A percentile compares a stretch with the other conserved stretches of the same genome.
phyloP scores from a whole-genome alignment of 805 yeast genomes.

The Candida argentea region DNA sequence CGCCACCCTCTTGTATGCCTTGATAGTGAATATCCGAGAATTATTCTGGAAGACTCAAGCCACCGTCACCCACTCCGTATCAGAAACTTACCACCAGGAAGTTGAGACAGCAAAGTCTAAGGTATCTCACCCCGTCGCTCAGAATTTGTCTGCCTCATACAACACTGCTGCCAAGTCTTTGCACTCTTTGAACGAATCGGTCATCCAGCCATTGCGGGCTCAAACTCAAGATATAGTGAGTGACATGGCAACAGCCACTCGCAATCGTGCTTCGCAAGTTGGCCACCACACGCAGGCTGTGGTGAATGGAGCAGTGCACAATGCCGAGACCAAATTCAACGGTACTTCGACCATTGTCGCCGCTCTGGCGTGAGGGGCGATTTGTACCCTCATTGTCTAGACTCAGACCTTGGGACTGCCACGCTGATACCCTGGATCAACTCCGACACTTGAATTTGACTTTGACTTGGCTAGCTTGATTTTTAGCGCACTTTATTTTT shows the following conservation, averaged over 20 bases:
- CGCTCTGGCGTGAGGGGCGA: conserved; percentile 6
- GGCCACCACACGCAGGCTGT: not conserved
- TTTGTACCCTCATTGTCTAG: too few relatives aligned
- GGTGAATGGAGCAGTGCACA: not conserved
- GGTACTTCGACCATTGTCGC: conserved; percentile 7
- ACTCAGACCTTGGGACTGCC: too few relatives aligned
- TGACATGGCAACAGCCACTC: conserved; percentile 23
- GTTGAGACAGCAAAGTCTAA: conserved; percentile 13
- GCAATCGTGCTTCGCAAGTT: not conserved
- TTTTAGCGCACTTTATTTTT: too few relatives aligned
- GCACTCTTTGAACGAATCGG: conserved; percentile 23
- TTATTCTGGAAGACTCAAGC: too few relatives aligned
- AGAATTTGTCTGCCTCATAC: conserved; percentile 25
- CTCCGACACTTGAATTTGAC: too few relatives aligned
- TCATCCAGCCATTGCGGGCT: conserved; percentile 28
- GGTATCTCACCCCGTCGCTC: conserved; percentile 17
- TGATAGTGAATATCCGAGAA: too few relatives aligned
- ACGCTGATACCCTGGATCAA: too few relatives aligned
- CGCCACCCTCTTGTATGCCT: too few relatives aligned
- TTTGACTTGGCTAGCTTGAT: too few relatives aligned
- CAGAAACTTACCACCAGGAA: conserved; percentile 26
- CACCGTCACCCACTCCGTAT: conserved; percentile 19
- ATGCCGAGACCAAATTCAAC: conserved; percentile 3
- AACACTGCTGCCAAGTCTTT: conserved; percentile 24
- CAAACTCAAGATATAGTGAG: conserved; percentile 29